Evolutionary conservation across 2,329 filamentous ascomycete species (phyloP).

Genomic region (Fusarium lyarnte): DNA sequence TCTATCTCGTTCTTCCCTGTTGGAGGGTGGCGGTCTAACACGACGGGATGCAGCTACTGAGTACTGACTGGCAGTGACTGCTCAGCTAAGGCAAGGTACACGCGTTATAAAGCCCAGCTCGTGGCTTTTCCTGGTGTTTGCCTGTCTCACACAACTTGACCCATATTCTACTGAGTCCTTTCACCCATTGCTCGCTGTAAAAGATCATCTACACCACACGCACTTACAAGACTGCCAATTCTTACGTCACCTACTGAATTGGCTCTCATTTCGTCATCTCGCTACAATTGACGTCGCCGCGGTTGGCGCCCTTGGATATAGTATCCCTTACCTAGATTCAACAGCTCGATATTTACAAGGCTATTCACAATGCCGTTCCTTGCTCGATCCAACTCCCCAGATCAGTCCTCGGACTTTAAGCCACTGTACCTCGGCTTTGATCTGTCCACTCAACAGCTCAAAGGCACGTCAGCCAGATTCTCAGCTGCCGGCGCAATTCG

Average conservation of each 20-base stretch:
- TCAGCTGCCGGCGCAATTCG: background rate
- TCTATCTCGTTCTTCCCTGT: slow-evolving; percentile 17
- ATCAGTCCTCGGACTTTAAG: slow-evolving; percentile 41
- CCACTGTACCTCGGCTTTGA: slow-evolving; percentile 92
- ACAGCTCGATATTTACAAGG: background rate
- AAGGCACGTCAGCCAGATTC: slow-evolving; percentile 65
- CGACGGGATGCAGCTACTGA: slow-evolving; percentile 4
- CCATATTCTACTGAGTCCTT: background rate
- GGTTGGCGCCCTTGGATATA: background rate
- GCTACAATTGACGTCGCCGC: slow-evolving; percentile 21
- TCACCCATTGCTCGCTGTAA: background rate
- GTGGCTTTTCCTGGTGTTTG: slow-evolving; percentile 24
- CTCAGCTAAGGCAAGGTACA: slow-evolving; percentile 10
- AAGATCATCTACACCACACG: background rate
- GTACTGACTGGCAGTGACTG: background rate
- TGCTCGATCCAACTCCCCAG: slow-evolving; percentile 6
- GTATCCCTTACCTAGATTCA: background rate
- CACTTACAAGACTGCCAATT: background rate
- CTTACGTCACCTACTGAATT: slow-evolving; percentile 1
- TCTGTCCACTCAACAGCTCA: slow-evolving; percentile 95
- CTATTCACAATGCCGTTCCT: slow-evolving; percentile 25
- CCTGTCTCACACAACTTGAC: slow-evolving; percentile 3
- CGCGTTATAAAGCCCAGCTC: slow-evolving; percentile 7
- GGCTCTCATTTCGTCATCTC: slow-evolving; percentile 25
- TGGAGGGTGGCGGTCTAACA: slow-evolving; percentile 37